A percentile compares a stretch with the other conserved stretches of the same genome.
Evolutionary conservation across 2,329 filamentous ascomycete genomes (phyloP).

Genomic region (Cladosporium oxysporum): DNA sequence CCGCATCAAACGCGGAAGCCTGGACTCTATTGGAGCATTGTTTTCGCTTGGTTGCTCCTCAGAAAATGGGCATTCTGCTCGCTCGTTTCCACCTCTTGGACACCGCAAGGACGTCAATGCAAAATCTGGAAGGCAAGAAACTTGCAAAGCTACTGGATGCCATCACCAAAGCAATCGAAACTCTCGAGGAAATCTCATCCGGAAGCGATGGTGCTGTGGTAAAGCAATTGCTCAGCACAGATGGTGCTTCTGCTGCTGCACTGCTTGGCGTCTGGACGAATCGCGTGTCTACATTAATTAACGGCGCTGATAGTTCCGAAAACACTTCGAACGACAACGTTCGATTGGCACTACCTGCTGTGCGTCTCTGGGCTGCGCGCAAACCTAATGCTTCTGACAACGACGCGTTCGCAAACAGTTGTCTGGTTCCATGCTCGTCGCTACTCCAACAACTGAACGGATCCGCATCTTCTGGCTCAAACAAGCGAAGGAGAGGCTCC

Average conservation of each 20-base stretch:
- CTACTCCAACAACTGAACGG: constrained; percentile 22
- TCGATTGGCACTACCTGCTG: constrained; percentile 20
- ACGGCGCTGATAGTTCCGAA: not conserved
- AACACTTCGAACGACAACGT: not conserved
- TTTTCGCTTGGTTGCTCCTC: constrained; percentile 65
- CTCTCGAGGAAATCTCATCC: constrained; percentile 22
- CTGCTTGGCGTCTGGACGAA: constrained; percentile 32
- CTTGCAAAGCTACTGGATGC: not conserved
- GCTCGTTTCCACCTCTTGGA: constrained; percentile 32
- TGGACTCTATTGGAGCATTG: constrained; percentile 64
- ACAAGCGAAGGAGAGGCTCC: constrained; percentile 12
- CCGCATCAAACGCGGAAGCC: constrained; percentile 46
- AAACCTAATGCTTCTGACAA: constrained; percentile 28
- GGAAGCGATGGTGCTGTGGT: constrained; percentile 26
- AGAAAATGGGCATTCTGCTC: constrained; percentile 70
- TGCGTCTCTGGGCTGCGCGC: constrained; percentile 33
- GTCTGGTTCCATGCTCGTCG: constrained; percentile 28
- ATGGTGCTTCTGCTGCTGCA: constrained; percentile 25
- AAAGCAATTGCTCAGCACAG: constrained; percentile 28
- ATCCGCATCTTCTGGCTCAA: not conserved
- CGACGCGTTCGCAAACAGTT: constrained; percentile 31
- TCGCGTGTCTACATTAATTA: not conserved
- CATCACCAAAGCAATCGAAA: constrained; percentile 2
- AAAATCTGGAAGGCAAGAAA: not conserved
- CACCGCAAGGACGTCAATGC: not conserved